Evolutionary conservation across 2,329 filamentous ascomycete genomes (phyloP), one percentile per base, ranked within the genome.

Genomic region (Hymenoscyphus scutula): DNA sequence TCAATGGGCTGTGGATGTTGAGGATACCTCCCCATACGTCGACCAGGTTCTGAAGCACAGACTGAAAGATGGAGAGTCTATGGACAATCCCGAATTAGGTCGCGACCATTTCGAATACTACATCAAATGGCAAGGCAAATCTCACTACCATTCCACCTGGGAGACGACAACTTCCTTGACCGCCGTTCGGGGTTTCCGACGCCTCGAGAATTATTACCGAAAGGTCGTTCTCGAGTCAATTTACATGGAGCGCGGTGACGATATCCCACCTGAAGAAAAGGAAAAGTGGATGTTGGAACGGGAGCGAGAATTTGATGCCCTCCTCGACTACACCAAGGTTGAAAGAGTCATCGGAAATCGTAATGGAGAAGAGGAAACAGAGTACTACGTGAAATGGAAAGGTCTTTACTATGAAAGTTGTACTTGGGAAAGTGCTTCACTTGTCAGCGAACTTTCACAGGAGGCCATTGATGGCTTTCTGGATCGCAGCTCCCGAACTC

Each of bases 351-450:
- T 99, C 70, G 90, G 91, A 60, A 85, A 89, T 63, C 88, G 90
- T 66, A 86, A 92, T 62, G 89, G 89, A 27, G 92, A 95, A 15
- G 89, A 90, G 8, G 91, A 87, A 56, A 85, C 85, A 0, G 92
- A 98, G 74, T 99, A 99, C 76, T 91, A 88, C 67, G 89, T 98
- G 76, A 99, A 99, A 79, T 99, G 95, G 92, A 96, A 95, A 77
- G 91, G 91, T 11, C 84, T 98, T 58, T 91, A 89, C 59, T 99
- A 99, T 74, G 93, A 98, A 71, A 88, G 89, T 66, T 97, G 91
- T 77, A 99, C 96, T 1, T 99, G 96, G 96, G 95, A 99, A 75
- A 78, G 81, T 48, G 90, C 88, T 45, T 82, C 85, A 5, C 82
- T 94, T 37, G 85, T 98, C 70, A 90, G 87, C 73, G 80, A 86